These are phyloP conservation scores for Cyberlindnera nakhonratchasimensis DNA, from an alignment of 805 yeast genomes.

Conservation along the genomic window DNA sequence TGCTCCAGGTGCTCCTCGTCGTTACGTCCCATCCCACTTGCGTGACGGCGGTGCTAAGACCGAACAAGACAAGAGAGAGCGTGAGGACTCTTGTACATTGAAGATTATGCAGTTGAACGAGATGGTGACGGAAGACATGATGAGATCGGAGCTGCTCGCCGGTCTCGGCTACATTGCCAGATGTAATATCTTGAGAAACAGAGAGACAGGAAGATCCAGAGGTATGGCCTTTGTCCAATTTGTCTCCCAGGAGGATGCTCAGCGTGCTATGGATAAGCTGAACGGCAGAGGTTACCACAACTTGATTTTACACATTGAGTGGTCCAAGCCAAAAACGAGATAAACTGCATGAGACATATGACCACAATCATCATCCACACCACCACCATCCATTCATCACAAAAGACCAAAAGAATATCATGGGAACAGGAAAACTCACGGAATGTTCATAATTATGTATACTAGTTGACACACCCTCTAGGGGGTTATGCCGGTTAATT, in stretches of 20 bases:
- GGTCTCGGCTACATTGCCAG: constrained; percentile 66
- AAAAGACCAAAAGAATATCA: neutral
- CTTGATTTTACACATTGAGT: constrained; percentile 68
- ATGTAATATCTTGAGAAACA: constrained; percentile 81
- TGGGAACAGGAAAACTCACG: neutral
- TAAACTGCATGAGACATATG: neutral
- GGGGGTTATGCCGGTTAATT: neutral
- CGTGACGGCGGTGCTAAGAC: constrained; percentile 37
- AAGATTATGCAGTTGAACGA: constrained; percentile 89
- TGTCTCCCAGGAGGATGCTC: constrained; percentile 64
- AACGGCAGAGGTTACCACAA: constrained; percentile 92
- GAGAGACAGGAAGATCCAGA: constrained; percentile 90
- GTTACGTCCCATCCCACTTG: constrained; percentile 62
- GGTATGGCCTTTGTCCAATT: constrained; percentile 95
- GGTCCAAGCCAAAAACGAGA: constrained; percentile 40
- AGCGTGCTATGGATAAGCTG: constrained; percentile 68
- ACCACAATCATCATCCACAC: neutral
- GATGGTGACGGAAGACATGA: constrained; percentile 74
- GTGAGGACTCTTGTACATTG: constrained; percentile 85
- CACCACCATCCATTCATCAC: too few species aligned
- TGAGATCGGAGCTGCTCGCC: constrained; percentile 67
- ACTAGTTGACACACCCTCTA: neutral
- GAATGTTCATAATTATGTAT: neutral
- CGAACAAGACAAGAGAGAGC: constrained; percentile 46
- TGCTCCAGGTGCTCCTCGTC: constrained; percentile 41